A percentile compares a stretch with the other conserved stretches of the same genome.
These are phyloP conservation scores for Kodamaea sagamina DNA, from an alignment of 805 yeast species.

Conservation along the genomic window DNA sequence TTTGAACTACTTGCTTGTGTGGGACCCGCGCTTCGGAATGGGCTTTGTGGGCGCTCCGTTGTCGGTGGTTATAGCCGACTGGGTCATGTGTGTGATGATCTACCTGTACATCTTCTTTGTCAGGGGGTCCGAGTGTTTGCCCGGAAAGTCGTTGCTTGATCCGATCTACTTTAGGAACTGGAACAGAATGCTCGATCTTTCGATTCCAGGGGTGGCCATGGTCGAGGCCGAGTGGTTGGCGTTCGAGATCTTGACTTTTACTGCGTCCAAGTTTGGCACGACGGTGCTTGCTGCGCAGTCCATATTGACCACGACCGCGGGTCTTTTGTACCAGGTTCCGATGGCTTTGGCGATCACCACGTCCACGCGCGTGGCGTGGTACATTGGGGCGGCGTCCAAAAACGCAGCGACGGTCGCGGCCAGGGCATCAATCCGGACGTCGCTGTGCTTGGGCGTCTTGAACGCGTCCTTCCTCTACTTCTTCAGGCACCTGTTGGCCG, in stretches of 20 bases:
- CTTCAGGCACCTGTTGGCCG: slow-evolving; percentile 40
- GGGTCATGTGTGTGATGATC: slow-evolving; percentile 65
- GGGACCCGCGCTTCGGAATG: slow-evolving; percentile 55
- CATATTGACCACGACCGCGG: slow-evolving; percentile 67
- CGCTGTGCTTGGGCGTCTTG: slow-evolving; percentile 36
- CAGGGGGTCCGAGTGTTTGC: slow-evolving; percentile 50
- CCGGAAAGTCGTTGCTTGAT: slow-evolving; percentile 29
- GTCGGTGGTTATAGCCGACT: slow-evolving; percentile 69
- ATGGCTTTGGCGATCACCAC: slow-evolving; percentile 76
- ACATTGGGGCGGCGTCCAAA: slow-evolving; percentile 62
- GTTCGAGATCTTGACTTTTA: slow-evolving; percentile 70
- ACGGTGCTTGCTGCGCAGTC: slow-evolving; percentile 72
- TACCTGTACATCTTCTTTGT: slow-evolving; percentile 46
- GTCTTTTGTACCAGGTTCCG: slow-evolving; percentile 70
- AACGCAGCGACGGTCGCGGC: slow-evolving; percentile 39
- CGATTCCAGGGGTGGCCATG: slow-evolving; percentile 75
- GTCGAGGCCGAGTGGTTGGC: slow-evolving; percentile 80
- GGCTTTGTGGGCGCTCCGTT: slow-evolving; percentile 81
- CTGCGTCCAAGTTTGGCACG: slow-evolving; percentile 69
- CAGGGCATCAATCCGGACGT: slow-evolving; percentile 35
- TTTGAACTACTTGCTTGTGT: slow-evolving; percentile 67
- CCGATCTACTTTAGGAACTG: slow-evolving; percentile 50
- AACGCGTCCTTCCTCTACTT: slow-evolving; percentile 40
- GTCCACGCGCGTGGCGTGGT: slow-evolving; percentile 76
- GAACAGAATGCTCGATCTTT: slow-evolving; percentile 61